Percentiles rank a stretch among this genome's conserved stretches.
Conservation (phyloP, 2,329 filamentous ascomycete species). For the Biscogniauxia marginata region DNA sequence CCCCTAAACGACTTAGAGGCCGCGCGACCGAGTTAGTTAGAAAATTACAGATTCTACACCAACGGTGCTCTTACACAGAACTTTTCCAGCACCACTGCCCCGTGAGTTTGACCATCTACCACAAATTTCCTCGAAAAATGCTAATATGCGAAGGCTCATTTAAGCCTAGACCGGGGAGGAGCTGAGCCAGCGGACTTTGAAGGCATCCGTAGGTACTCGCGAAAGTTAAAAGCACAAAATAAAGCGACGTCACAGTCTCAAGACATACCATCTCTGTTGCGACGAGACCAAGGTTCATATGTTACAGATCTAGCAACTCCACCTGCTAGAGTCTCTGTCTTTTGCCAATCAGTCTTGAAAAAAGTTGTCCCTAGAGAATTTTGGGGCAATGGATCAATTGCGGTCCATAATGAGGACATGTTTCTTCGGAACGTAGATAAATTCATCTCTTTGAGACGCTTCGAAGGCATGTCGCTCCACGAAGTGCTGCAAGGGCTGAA, state of each 20-base stretch:
- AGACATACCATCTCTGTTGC: constrained; percentile 12
- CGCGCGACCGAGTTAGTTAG: constrained; percentile 56
- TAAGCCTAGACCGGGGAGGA: constrained; percentile 9
- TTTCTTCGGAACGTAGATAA: constrained; percentile 70
- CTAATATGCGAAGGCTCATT: constrained; percentile 20
- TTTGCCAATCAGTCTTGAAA: constrained; percentile 73
- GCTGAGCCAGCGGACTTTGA: constrained; percentile 5
- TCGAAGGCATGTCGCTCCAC: constrained; percentile 78
- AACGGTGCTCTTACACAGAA: constrained; percentile 74
- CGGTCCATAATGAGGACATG: constrained; percentile 56
- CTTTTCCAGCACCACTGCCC: constrained; percentile 83
- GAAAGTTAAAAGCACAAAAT: constrained; percentile 14
- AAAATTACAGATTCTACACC: constrained; percentile 68
- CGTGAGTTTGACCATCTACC: constrained; percentile 17
- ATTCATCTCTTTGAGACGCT: constrained; percentile 76
- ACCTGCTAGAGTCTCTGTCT: constrained; percentile 71
- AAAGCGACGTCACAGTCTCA: constrained; percentile 20
- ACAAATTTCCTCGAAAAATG: constrained; percentile 1
- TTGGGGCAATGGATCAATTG: constrained; percentile 62
- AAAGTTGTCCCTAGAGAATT: constrained; percentile 73
- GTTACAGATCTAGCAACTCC: constrained; percentile 70
- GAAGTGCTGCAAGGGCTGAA: constrained; percentile 74
- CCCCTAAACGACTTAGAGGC: constrained; percentile 70
- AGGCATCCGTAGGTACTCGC: constrained; percentile 6
- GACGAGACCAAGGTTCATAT: constrained; percentile 43